Base-by-base conservation (phyloP, 768 basidiomycete genomes). In the Agaricus subrufescens region DNA sequence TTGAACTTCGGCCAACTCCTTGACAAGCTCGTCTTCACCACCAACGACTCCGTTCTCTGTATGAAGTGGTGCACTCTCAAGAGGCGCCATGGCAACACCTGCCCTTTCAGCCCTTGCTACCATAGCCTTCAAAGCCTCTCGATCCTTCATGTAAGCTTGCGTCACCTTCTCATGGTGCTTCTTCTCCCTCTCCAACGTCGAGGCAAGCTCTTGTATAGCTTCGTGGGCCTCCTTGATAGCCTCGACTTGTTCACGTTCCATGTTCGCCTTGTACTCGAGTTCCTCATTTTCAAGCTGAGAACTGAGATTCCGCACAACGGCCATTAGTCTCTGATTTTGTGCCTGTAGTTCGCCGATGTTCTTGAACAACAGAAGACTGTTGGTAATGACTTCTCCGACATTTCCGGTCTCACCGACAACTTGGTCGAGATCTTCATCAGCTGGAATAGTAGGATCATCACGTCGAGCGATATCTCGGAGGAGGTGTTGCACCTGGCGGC, bases 171-270 rank as follows among this genome's bases (percentile, higher is more conserved):
- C 86, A 65, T 81, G 78, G 67, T 75, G 77, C 69, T 83, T 84
- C 70, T 89, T 86, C 70, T 93, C 86, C 40, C 78, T 74, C 59
- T 95, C 91, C 11, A 97, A 74, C 67, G 94, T 87, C 12, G 82
- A 75, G 15, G 85, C 85, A 15, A 98, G 75, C 38, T 86, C 82
- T 57, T 86, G 80, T 62, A 98, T 94, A 1, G 91, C 86, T 52
- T 90, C 86, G 57, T 94, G 89, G 0, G 96, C 96, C 70, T 97
- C 93, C 37, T 81, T 79, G 9, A 98, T 79, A 0, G 93, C 92
- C 62, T 87, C 86, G 27, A 76, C 78, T 62, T 91, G 89, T 65
- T 90, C 91, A 62, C 73, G 78, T 61, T 91, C 85, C 69, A 90
- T 81, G 4, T 71, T 67, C 47, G 84, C 85, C 44, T 80, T 79